Evolutionary conservation across 2,329 filamentous ascomycete genomes (phyloP), one percentile per base, ranked within the genome.

Genomic region (Pseudonectria buxi): DNA sequence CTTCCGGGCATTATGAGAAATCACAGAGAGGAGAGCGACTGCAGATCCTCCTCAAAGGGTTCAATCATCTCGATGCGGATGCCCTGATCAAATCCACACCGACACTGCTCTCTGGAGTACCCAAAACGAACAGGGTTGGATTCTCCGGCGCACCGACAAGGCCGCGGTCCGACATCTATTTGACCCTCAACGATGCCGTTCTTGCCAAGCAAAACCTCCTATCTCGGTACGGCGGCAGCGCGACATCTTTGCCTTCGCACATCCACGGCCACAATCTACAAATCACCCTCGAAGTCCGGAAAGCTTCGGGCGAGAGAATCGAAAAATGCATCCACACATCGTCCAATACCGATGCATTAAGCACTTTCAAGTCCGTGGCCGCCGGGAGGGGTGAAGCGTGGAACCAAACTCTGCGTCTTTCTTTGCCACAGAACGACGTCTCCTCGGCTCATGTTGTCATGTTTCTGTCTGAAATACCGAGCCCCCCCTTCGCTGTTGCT

Each of bases 101-200:
- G 0, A 96, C 90, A 0, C 65, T 94, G 11, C 76, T 98, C 11
- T 83, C 94, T 33, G 81, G 83, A 33, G 76, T 96, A 40, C 72
- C 73, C 38, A 83, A 83, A 58, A 94, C 89, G 1, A 83, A 73
- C 51, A 92, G 92, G 57, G 89, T 96, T 59, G 92, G 89, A 2
- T 96, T 98, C 57, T 86, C 90, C 4, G 89, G 89, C 10, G 89
- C 89, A 2, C 90, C 92, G 0, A 88, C 83, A 0, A 89, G 87
- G 56, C 73, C 84, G 12, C 74, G 94, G 50, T 95, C 88, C 10
- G 94, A 98, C 58, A 96, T 98, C 33, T 98, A 98, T 56, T 62
- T 98, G 29, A 95, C 88, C 0, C 62, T 98, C 31, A 78, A 80
- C 39, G 81, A 87, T 44, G 85, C 87, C 0, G 71, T 81, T n/a